Conservation (phyloP, 2,329 filamentous ascomycete species). For the Zarea fungicola region DNA sequence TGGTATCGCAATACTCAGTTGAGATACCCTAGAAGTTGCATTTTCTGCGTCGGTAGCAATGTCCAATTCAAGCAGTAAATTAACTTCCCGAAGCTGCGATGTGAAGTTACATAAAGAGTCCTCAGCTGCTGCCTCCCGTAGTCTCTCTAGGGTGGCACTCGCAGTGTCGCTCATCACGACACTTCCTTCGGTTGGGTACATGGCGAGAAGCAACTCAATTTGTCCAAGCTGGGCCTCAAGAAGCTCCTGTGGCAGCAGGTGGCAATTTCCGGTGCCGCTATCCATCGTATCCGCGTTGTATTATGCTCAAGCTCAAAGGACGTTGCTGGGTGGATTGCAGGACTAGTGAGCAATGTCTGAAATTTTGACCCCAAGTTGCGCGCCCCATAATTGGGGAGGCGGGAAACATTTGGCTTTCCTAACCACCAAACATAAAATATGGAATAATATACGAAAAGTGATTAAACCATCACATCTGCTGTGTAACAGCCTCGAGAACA, state of each 20-base stretch:
- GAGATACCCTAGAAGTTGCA: conserved; percentile 15
- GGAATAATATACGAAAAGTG: no score
- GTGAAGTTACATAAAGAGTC: background rate
- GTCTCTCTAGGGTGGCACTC: conserved; percentile 12
- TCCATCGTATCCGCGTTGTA: background rate
- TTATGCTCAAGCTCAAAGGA: background rate
- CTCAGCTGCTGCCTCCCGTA: conserved; percentile 13
- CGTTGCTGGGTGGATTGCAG: background rate
- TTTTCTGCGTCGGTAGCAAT: conserved; percentile 15
- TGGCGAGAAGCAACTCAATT: conserved; percentile 47
- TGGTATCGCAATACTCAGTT: conserved; percentile 32
- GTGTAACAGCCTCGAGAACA: no score
- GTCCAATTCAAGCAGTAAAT: background rate
- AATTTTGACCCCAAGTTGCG: no score
- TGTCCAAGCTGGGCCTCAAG: conserved; percentile 44
- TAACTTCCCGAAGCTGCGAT: background rate
- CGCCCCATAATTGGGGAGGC: no score
- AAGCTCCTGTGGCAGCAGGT: conserved; percentile 34
- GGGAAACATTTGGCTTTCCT: no score
- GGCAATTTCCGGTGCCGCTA: no score
- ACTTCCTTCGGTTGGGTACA: conserved; percentile 41
- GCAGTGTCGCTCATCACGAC: conserved; percentile 24
- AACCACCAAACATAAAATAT: no score
- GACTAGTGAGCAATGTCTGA: no score
- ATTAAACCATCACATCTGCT: no score